phyloP scores from a whole-genome alignment of 768 basidiomycete genomes.

The Amanita jacksonii region DNA sequence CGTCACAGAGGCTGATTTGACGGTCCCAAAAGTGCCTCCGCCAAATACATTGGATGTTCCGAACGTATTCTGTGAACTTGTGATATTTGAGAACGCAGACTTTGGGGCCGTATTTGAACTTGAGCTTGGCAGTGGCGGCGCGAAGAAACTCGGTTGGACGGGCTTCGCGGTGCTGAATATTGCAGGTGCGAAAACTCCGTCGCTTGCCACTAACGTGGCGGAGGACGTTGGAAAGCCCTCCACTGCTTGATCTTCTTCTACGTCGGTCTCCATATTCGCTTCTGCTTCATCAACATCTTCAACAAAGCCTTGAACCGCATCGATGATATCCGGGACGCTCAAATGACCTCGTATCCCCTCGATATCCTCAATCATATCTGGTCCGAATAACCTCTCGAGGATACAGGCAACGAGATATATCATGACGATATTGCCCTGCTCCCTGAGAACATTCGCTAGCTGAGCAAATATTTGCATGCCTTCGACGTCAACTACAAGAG shows the following conservation, averaged over 20 bases:
- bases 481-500: constrained; percentile 50
- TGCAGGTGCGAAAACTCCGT: background rate
- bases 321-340: constrained; percentile 55
- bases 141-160: background rate
- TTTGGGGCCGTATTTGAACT: background rate
- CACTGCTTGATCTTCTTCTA: constrained; percentile 17
- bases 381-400: constrained; percentile 77
- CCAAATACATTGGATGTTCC: constrained; percentile 27
- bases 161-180: background rate
- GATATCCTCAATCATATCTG: constrained; percentile 70
- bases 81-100: constrained; percentile 29
- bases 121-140: background rate
- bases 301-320: constrained; percentile 35
- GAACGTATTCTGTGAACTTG: constrained; percentile 30
- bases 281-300: constrained; percentile 17
- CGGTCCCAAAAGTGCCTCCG: constrained; percentile 12
- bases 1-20: constrained; percentile 13
- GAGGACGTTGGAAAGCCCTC: background rate
- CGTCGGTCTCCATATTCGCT: constrained; percentile 14
- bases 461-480: constrained; percentile 62
- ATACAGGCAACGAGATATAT: constrained; percentile 88
- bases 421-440: constrained; percentile 59
- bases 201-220: background rate
- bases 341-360: constrained; percentile 53
- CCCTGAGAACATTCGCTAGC: constrained; percentile 51